Base-by-base conservation (phyloP, 2,329 filamentous ascomycete genomes). In the Thermothelomyces thermophilus region DNA sequence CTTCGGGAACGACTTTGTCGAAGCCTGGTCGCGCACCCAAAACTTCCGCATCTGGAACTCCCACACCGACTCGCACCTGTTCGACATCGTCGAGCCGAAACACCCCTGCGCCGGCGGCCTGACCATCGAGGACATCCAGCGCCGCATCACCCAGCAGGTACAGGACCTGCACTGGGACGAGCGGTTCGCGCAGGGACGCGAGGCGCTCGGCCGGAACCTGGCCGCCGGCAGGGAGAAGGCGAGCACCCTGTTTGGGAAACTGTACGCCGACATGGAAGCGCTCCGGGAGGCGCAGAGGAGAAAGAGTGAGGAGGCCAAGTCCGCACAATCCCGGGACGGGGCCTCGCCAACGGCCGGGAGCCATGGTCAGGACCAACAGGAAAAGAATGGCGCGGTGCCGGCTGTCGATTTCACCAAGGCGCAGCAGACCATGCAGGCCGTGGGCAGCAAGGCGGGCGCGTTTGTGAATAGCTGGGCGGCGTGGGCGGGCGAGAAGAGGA, bases 131-230 rank as follows among this genome's bases (percentile, higher is more conserved):
- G 93, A 98, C 65, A 85, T 98, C 11, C 91, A 96, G 65, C 80
- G 93, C 44, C 80, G 93, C 20, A 78, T 98, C 30, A 83, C 89
- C 31, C 87, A 94, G 66, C 93, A 97, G 68, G 87, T 98, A 43
- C 86, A 91, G 58, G 91, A 97, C 54, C 77, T 97, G 42, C 90
- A 97, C 64, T 77, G 97, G 2, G 93, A 98, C 64, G 93, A 97
- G 64, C 82, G 87, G 8, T 82, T 97, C 51, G 84, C 87, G 1
- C 84, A 87, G 53, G 87, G 90, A 8, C 80, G 83, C 48, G 93
- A 97, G 66, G 86, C 84, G 0, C 75, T 97, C 2, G 89, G 88
- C n/a, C 84, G 90, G 53, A 90, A 95, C 60, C 67, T 96, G n/a
- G 86, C 87, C 3, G 88, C 86, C 0, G 90, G 93, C 0, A 84